Base-by-base conservation (phyloP, 148 eudicot species). In the Euryodendron excelsum region DNA sequence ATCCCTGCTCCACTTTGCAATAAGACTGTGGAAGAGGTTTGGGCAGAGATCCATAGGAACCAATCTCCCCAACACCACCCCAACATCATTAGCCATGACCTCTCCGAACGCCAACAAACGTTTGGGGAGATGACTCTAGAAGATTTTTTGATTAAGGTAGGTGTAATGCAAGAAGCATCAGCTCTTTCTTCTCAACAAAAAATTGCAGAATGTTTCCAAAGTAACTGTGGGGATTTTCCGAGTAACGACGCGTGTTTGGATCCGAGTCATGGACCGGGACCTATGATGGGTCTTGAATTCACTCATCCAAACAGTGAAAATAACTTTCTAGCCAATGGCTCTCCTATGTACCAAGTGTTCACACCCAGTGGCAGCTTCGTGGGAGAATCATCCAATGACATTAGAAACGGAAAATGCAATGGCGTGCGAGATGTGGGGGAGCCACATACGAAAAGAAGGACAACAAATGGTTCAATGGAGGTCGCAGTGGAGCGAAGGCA, bases 111-210 rank as follows among this genome's bases (percentile, higher is more conserved):
- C 25, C 56, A 69, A 41, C 53, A 69, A 31, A 70, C 81, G 2
- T 31, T 71, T 1, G 81, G 81, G 13, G 81, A 78, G 74, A 78
- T 78, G 21, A 78, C 81, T 47, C 39, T 78, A 36, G 76, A 78
- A 47, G 76, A 78, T 15, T 72, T 78, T 48, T 50, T 78, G 60
- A 23, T 71, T 47, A 78, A 78, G 20, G 69, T 61, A 13, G 81
- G 81, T 11, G 76, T 78, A 17, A 72, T 78, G 47, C 69, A 78
- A 47, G 81, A 55, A 41, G 36, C 76, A 31, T 21, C 76, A 5
- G 12, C 11, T 13, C 41, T 76, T 12, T 50, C 58, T 36, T 2
- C 39, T 36, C 45, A 11, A 25, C 37, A 53, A 30, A 27, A 33
- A 34, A 18, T 66, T 27, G n/a, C 28, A 14, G 65, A 52, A 11